Base-by-base conservation (phyloP, 805 yeast genomes). In the Blastobotrys chiropterorum region DNA sequence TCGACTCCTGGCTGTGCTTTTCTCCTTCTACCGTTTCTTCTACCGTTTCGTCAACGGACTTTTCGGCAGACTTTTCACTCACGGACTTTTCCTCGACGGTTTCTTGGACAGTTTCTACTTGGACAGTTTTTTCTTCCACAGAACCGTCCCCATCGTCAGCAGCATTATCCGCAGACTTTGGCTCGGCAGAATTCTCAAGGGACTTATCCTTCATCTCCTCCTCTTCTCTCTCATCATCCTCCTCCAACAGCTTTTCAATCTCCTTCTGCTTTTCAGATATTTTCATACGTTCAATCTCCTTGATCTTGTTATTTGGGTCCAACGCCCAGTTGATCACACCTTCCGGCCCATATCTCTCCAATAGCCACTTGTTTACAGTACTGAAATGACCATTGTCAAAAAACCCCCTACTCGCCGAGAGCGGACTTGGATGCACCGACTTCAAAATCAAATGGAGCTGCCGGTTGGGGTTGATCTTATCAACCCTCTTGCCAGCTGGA, bases 371-470 rank as follows among this genome's bases (percentile, higher is more conserved):
- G 64, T 94, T 92, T 43, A 92, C 81, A 62, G 78, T 76, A 48
- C 66, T 74, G 67, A 90, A 92, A 62, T 89, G 97, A 19, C 73
- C 70, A 59, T 85, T 81, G 2, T 82, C 82, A 60, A 92, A 90
- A 67, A 86, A 94, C 1, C 94, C 96, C 43, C 95, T 72, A 16
- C 85, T 76, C 0, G 99, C 99, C 56, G 96, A 86, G 47, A 94
- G 70, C 1, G 99, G 99, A 22, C 95, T 86, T 0, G 99, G 99
- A 68, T 94, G 99, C 0, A 90, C 97, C 0, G 89, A 75, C 55
- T 77, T 78, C 22, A 94, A 68, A 0, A 87, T 79, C 42, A 77
- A 55, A 50, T 73, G 75, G 45, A 57, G 54, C 43, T 53, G 39
- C n/a, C 8, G 15, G 16, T 31, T 30, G 7, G 71, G 69, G 3